Evolutionary conservation across 257 asterid species (phyloP).

Genomic region (Pogostemon cablin): DNA sequence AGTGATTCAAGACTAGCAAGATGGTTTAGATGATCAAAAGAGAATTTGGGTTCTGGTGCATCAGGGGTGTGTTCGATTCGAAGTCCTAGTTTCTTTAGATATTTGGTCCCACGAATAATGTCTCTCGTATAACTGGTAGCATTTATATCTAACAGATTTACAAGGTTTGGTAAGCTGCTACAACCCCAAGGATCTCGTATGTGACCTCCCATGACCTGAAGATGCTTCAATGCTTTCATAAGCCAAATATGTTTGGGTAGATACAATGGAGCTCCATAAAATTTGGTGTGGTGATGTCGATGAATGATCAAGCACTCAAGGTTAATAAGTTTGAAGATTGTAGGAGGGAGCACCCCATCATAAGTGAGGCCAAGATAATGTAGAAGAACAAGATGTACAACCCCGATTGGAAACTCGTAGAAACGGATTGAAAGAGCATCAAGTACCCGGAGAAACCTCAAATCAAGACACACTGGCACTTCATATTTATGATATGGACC

Average conservation of each 20-base stretch:
- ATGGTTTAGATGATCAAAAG: neutral
- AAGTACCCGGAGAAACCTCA: slow-evolving; percentile 1
- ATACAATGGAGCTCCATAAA: neutral
- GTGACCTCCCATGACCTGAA: neutral
- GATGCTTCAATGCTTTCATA: slow-evolving; percentile 12
- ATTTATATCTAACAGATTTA: neutral
- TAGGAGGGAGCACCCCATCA: neutral
- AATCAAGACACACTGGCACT: neutral
- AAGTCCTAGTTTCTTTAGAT: neutral
- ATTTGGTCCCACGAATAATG: neutral
- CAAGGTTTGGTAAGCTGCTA: slow-evolving; percentile 1
- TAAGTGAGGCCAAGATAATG: slow-evolving; percentile 16
- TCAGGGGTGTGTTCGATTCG: neutral
- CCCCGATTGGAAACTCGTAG: neutral
- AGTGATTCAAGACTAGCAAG: neutral
- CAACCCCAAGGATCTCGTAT: neutral
- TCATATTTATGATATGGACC: neutral
- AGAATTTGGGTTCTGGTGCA: neutral
- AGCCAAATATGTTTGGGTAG: neutral
- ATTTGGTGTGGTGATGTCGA: neutral
- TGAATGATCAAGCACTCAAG: neutral
- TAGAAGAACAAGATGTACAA: neutral
- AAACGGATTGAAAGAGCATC: slow-evolving; percentile 12
- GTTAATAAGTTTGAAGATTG: neutral
- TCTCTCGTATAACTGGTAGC: neutral